phyloP scores from a whole-genome alignment of 371 early-diverging fungal species.

The Haplosporangium sp. region DNA sequence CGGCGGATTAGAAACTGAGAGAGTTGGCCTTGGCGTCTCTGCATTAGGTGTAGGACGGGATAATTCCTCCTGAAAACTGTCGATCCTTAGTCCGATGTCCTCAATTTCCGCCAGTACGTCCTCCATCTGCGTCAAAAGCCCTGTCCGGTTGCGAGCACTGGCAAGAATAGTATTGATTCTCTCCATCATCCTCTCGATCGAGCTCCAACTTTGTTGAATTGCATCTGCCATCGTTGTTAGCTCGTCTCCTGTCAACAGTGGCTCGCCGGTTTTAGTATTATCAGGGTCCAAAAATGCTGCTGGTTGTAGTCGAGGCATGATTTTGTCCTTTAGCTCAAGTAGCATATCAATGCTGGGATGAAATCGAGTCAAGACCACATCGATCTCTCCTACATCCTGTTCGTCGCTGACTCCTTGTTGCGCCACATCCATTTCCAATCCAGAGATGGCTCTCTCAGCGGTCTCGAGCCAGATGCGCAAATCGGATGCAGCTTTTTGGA shows the following conservation, averaged over 20 bases:
- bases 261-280: not conserved
- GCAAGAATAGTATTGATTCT: slow-evolving; percentile 53
- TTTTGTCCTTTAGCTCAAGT: slow-evolving; percentile 57
- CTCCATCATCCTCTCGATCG: slow-evolving; percentile 43
- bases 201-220: slow-evolving; percentile 45
- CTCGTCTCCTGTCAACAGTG: slow-evolving; percentile 28
- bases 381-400: slow-evolving; percentile 57
- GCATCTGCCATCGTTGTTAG: slow-evolving; percentile 19
- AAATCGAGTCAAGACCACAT: slow-evolving; percentile 59
- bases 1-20: slow-evolving; percentile 25
- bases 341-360: slow-evolving; percentile 60
- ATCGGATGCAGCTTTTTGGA: slow-evolving; percentile 52
- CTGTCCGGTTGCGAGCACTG: slow-evolving; percentile 41
- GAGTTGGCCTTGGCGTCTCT: not conserved
- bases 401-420: slow-evolving; percentile 40
- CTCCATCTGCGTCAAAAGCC: slow-evolving; percentile 56
- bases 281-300: slow-evolving; percentile 5
- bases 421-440: slow-evolving; percentile 58
- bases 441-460: slow-evolving; percentile 63
- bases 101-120: slow-evolving; percentile 52
- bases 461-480: slow-evolving; percentile 64
- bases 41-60: slow-evolving; percentile 8
- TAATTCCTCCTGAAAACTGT: slow-evolving; percentile 49
- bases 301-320: slow-evolving; percentile 42
- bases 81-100: slow-evolving; percentile 51